Evolutionary conservation across 805 yeast genomes (phyloP).

Genomic region (Pichia gijzeniarum): DNA sequence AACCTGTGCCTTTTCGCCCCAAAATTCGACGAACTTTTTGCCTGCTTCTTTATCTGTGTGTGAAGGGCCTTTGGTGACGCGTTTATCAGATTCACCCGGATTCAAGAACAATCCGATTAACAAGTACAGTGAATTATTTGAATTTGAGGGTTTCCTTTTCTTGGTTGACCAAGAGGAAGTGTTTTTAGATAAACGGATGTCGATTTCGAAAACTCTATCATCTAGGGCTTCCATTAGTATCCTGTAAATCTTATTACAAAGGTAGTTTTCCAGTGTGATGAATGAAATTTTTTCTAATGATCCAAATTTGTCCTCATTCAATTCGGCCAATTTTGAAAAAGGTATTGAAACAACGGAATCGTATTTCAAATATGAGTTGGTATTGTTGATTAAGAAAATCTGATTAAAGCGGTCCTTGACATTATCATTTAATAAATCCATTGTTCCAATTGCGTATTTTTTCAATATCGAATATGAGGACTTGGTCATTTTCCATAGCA

Average conservation of each 20-base stretch:
- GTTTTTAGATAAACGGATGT: constrained; percentile 22
- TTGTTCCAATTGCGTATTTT: constrained; percentile 62
- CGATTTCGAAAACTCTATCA: constrained; percentile 37
- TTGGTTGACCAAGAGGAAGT: constrained; percentile 33
- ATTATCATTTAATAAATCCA: constrained; percentile 64
- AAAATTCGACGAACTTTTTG: constrained; percentile 68
- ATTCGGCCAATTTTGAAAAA: constrained; percentile 33
- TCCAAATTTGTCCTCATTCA: constrained; percentile 44
- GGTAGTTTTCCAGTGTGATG: constrained; percentile 59
- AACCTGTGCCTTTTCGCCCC: constrained; percentile 84
- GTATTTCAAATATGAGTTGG: constrained; percentile 49
- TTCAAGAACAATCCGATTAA: constrained; percentile 63
- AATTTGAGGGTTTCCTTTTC: constrained; percentile 47
- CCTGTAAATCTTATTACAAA: constrained; percentile 54
- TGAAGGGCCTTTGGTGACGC: constrained; percentile 82
- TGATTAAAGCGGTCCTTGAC: constrained; percentile 78
- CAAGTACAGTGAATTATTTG: constrained; percentile 27
- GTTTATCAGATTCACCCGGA: constrained; percentile 66
- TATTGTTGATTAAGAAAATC: constrained; percentile 60
- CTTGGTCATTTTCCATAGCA: constrained; percentile 73
- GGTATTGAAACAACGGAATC: constrained; percentile 59
- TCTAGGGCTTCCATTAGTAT: constrained; percentile 54
- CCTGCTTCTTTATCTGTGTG: constrained; percentile 52
- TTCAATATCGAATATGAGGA: constrained; percentile 58
- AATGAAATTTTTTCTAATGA: constrained; percentile 68